Evolutionary conservation across 2,329 filamentous ascomycete genomes (phyloP).

Genomic region (Penicillium paneum): DNA sequence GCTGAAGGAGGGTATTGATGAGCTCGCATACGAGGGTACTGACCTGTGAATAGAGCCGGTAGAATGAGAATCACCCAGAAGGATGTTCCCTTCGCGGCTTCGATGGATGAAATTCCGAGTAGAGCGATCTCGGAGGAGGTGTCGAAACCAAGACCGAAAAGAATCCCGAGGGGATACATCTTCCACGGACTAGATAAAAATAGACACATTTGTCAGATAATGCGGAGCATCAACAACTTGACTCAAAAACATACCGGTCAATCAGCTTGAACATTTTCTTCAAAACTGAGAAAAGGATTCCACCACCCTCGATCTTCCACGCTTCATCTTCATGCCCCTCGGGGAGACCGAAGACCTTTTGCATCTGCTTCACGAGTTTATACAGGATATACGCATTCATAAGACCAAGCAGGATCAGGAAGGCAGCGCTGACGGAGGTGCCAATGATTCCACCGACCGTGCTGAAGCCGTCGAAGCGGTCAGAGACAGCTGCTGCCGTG

Average conservation of each 20-base stretch:
- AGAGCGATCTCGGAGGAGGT: slow-evolving; percentile 93
- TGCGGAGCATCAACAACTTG: neutral
- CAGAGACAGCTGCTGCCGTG: slow-evolving; percentile 76
- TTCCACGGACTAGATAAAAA: slow-evolving; percentile 64
- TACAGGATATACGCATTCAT: slow-evolving; percentile 85
- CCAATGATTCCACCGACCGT: slow-evolving; percentile 84
- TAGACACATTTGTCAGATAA: neutral
- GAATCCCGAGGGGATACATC: slow-evolving; percentile 85
- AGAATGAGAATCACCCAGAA: slow-evolving; percentile 95
- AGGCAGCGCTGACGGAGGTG: slow-evolving; percentile 77
- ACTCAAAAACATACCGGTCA: slow-evolving; percentile 44
- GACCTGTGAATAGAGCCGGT: slow-evolving; percentile 80
- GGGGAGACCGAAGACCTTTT: slow-evolving; percentile 53
- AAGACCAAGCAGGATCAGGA: slow-evolving; percentile 75
- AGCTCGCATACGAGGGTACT: slow-evolving; percentile 18
- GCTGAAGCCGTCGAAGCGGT: slow-evolving; percentile 76
- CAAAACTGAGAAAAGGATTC: slow-evolving; percentile 69
- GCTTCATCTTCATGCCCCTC: slow-evolving; percentile 50
- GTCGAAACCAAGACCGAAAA: slow-evolving; percentile 92
- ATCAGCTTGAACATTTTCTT: slow-evolving; percentile 72
- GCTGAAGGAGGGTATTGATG: neutral
- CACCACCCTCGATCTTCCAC: slow-evolving; percentile 71
- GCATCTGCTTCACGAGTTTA: slow-evolving; percentile 68
- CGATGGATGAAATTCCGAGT: slow-evolving; percentile 82
- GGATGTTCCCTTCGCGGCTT: slow-evolving; percentile 78